These are phyloP conservation scores for Leucocoprinus leucothites DNA, from an alignment of 768 basidiomycete species.

Conservation along the genomic window DNA sequence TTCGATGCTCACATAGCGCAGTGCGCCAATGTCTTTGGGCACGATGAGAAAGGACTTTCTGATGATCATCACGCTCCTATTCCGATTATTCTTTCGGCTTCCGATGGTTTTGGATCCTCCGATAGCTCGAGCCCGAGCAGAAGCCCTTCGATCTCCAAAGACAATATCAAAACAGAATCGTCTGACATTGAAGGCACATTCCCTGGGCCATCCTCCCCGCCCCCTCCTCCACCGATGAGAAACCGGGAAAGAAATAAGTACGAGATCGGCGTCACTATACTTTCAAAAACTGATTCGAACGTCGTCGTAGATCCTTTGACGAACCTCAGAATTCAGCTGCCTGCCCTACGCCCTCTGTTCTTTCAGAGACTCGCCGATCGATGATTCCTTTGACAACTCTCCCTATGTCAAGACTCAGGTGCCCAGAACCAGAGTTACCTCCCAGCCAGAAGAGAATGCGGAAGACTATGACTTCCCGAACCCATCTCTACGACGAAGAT, in stretches of 20 bases:
- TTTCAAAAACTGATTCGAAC: not conserved
- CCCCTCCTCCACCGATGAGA: not conserved
- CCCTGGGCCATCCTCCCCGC: not conserved
- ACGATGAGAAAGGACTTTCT: conserved; percentile 5
- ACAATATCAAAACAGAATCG: conserved; percentile 1
- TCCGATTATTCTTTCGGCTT: not conserved
- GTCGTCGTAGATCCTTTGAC: conserved; percentile 3
- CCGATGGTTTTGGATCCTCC: conserved; percentile 10
- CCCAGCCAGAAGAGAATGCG: conserved; percentile 1
- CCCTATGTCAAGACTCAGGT: not conserved
- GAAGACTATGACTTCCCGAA: not conserved
- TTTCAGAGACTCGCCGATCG: conserved; percentile 12
- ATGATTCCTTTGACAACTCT: conserved; percentile 12
- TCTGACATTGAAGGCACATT: not conserved
- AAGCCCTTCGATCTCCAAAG: conserved; percentile 1
- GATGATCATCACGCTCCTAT: conserved; percentile 6
- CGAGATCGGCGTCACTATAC: not conserved
- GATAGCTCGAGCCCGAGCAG: conserved; percentile 6
- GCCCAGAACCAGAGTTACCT: not conserved
- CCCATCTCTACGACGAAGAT: conserved; percentile 18
- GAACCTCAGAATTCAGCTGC: not conserved
- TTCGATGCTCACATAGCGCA: conserved; percentile 11
- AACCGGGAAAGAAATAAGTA: conserved; percentile 7
- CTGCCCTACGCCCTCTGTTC: conserved; percentile 4
- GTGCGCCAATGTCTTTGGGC: conserved; percentile 8